These are phyloP conservation scores for Aspergillus homomorphus DNA, from an alignment of 495 filamentous ascomycete species.

Conservation along the genomic window DNA sequence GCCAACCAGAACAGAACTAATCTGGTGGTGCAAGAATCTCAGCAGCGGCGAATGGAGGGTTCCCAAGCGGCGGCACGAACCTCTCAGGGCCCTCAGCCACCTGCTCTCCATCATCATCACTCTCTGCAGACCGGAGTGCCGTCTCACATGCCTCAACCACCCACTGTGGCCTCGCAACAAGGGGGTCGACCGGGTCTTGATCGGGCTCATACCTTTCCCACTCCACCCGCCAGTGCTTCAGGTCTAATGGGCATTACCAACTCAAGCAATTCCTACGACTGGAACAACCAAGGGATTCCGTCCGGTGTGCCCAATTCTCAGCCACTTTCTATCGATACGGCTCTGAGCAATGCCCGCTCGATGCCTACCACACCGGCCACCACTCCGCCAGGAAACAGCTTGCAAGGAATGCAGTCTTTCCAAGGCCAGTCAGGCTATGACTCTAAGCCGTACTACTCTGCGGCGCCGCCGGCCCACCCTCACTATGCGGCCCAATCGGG, in stretches of 20 bases:
- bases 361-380: slow-evolving; percentile 93
- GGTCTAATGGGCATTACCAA: slow-evolving; percentile 80
- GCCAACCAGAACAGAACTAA: slow-evolving; percentile 79
- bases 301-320: slow-evolving; percentile 61
- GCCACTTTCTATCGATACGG: slow-evolving; percentile 82
- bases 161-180: slow-evolving; percentile 74
- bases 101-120: slow-evolving; percentile 74
- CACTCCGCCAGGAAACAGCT: slow-evolving; percentile 76
- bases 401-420: slow-evolving; percentile 77
- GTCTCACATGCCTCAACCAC: slow-evolving; percentile 63
- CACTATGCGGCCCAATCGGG: slow-evolving; percentile 67
- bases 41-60: slow-evolving; percentile 62
- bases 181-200: slow-evolving; percentile 70
- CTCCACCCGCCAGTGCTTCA: slow-evolving; percentile 87
- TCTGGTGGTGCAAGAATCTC: slow-evolving; percentile 82
- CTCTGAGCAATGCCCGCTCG: slow-evolving; percentile 75
- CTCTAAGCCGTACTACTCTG: slow-evolving; percentile 78
- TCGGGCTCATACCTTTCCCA: slow-evolving; percentile 86
- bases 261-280: slow-evolving; percentile 72
- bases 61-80: slow-evolving; percentile 32
- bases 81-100: slow-evolving; percentile 59
- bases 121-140: slow-evolving; percentile 69
- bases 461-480: slow-evolving; percentile 62
- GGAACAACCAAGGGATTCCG: slow-evolving; percentile 64
- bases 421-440: slow-evolving; percentile 73